Evolutionary conservation across 495 filamentous ascomycete species (phyloP).

Genomic region (Annulohypoxylon maeteangense): DNA sequence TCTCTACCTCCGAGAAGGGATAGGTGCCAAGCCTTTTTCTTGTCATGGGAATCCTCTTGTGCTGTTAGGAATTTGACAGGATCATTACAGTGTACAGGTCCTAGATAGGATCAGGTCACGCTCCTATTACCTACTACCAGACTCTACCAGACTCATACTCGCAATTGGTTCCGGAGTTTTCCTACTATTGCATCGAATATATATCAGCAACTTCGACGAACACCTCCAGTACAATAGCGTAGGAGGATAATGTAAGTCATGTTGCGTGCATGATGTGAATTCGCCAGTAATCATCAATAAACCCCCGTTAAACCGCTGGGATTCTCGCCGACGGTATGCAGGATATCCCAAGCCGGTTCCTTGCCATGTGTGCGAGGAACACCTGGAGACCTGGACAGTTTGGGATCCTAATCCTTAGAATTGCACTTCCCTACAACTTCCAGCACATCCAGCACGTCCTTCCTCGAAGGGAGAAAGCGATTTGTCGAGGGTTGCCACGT

Average conservation of each 20-base stretch:
- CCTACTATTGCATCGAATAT: slow-evolving; percentile 4
- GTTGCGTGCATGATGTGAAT: slow-evolving; percentile 30
- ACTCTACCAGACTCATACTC: too few species aligned
- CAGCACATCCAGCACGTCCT: slow-evolving; percentile 12
- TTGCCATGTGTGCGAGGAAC: slow-evolving; percentile 23
- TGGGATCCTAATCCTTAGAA: slow-evolving; percentile 38
- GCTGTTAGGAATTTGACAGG: slow-evolving; percentile 9
- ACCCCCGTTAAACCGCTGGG: not conserved
- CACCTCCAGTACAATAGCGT: not conserved
- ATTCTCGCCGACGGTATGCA: slow-evolving; percentile 18
- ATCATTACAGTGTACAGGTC: slow-evolving; percentile 7
- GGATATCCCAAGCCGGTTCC: slow-evolving; percentile 1
- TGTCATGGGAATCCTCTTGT: slow-evolving; percentile 11
- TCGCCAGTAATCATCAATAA: slow-evolving; percentile 16
- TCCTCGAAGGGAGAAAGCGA: slow-evolving; percentile 21
- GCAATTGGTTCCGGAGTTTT: slow-evolving; percentile 31
- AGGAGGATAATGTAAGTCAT: slow-evolving; percentile 18
- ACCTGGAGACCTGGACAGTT: too few species aligned
- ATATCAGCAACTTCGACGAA: slow-evolving; percentile 10
- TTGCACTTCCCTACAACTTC: not conserved
- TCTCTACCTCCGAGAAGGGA: slow-evolving; percentile 21
- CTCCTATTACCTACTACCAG: slow-evolving; percentile 9
- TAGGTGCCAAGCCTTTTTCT: slow-evolving; percentile 16
- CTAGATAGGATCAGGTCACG: slow-evolving; percentile 17
- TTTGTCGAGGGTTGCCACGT: slow-evolving; percentile 39